Percentiles rank a stretch among this genome's conserved stretches.
These are phyloP conservation scores for Trypanosoma lewisi DNA, from an alignment of 208 protist species.

Conservation along the genomic window DNA sequence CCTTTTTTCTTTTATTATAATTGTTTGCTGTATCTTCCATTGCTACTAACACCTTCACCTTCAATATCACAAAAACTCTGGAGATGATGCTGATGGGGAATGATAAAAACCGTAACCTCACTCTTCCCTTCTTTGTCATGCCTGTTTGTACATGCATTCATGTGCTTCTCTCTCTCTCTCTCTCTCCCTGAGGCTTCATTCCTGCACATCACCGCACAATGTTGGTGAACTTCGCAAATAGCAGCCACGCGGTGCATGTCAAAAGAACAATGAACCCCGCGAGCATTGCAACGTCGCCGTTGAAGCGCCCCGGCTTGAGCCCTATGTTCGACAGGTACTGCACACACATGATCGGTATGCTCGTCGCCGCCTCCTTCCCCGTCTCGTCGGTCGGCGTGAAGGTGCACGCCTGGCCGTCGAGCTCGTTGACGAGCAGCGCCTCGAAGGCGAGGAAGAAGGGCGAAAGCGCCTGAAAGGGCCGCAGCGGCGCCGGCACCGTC, in stretches of 20 bases:
- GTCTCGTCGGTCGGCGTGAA: slow-evolving; percentile 82
- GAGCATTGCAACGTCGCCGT: slow-evolving; percentile 76
- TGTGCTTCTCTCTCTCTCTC: not conserved
- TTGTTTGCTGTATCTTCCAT: not conserved
- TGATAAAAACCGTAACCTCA: not conserved
- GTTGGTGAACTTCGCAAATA: slow-evolving; percentile 63
- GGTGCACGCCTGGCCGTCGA: slow-evolving; percentile 77
- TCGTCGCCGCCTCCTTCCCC: slow-evolving; percentile 50
- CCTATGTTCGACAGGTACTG: slow-evolving; percentile 89
- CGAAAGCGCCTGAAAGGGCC: slow-evolving; percentile 67
- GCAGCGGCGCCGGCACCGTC: slow-evolving; percentile 68
- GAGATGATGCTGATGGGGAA: too few species aligned
- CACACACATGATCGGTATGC: slow-evolving; percentile 78
- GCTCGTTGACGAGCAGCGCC: slow-evolving; percentile 90
- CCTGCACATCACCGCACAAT: slow-evolving; percentile 41
- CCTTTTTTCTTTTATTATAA: not conserved
- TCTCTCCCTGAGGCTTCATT: not conserved
- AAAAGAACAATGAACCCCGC: slow-evolving; percentile 49
- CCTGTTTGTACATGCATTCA: not conserved
- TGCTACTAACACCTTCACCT: too few species aligned
- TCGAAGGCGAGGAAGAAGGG: slow-evolving; percentile 92
- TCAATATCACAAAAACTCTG: too few species aligned
- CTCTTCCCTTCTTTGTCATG: not conserved
- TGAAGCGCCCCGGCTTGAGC: slow-evolving; percentile 64
- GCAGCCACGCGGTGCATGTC: slow-evolving; percentile 49